phyloP scores from a whole-genome alignment of 371 early-diverging fungal species.

The Mucor saturninus region DNA sequence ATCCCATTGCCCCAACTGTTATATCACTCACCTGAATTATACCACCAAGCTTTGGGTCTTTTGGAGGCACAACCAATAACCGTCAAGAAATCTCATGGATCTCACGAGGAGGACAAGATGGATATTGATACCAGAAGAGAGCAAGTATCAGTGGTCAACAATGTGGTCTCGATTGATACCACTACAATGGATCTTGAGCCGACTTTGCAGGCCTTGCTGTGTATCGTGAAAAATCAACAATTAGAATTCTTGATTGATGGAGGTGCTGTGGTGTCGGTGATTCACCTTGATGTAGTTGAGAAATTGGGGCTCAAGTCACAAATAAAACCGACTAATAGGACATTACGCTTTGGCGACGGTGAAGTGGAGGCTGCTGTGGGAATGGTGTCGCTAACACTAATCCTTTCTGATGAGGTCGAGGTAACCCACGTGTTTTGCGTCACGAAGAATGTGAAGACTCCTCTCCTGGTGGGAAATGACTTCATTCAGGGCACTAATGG shows the following conservation, averaged over 20 bases:
- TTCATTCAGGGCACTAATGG: no score
- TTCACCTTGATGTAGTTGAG: background rate
- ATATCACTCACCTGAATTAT: background rate
- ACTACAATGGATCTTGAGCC: background rate
- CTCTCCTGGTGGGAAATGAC: no score
- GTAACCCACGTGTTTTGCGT: background rate
- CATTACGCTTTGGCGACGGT: background rate
- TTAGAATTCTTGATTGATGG: background rate
- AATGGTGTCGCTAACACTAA: background rate
- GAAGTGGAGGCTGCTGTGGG: background rate
- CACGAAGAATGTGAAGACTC: background rate
- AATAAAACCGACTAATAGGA: background rate
- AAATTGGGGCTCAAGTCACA: background rate
- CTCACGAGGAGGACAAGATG: background rate
- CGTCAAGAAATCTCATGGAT: background rate
- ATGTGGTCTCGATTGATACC: no score
- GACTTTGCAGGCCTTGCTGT: background rate
- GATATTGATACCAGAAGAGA: background rate
- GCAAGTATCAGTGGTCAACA: background rate
- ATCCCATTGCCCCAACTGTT: background rate
- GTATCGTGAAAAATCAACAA: background rate
- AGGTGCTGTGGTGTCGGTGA: background rate
- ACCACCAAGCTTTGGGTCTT: background rate
- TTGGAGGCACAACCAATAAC: background rate
- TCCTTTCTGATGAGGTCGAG: background rate